Evolutionary conservation across 148 eudicot species (phyloP).

Genomic region (Chenopodium formosanum): DNA sequence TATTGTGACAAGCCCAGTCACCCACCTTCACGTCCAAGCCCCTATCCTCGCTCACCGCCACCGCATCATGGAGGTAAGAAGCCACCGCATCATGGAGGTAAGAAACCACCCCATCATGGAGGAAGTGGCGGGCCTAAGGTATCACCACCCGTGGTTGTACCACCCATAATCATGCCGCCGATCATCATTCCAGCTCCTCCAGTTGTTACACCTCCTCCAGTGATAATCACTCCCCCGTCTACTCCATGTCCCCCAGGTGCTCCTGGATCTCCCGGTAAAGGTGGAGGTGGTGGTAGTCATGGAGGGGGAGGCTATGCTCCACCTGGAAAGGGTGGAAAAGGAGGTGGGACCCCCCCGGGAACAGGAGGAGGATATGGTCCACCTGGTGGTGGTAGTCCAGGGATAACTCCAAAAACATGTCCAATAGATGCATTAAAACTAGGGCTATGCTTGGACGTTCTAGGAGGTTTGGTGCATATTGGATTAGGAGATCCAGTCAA

Average conservation of each 20-base stretch:
- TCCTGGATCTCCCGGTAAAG: slow-evolving; percentile 9
- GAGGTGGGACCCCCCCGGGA: slow-evolving; percentile 25
- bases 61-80: not conserved
- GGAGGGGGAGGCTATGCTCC: slow-evolving; percentile 9
- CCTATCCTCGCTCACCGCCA: slow-evolving; percentile 33
- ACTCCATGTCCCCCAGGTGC: slow-evolving; percentile 39
- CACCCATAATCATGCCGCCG: slow-evolving; percentile 44
- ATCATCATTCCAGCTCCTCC: slow-evolving; percentile 32
- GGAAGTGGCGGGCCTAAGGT: slow-evolving; percentile 29
- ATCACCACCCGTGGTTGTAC: slow-evolving; percentile 31
- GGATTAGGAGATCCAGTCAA: slow-evolving; percentile 74
- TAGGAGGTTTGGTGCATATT: slow-evolving; percentile 84
- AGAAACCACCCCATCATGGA: slow-evolving; percentile 24
- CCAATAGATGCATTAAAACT: slow-evolving; percentile 80
- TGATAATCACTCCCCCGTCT: slow-evolving; percentile 43
- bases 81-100: slow-evolving; percentile 24
- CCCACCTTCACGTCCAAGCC: slow-evolving; percentile 40
- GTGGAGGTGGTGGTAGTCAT: too few species aligned
- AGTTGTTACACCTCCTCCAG: slow-evolving; percentile 37
- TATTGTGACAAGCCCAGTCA: slow-evolving; percentile 47
- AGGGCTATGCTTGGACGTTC: slow-evolving; percentile 81
- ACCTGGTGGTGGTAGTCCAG: not conserved
- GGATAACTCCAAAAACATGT: slow-evolving; percentile 41
- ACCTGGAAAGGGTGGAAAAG: not conserved
- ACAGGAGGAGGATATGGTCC: slow-evolving; percentile 35